Conservation (phyloP, 176 grass and related monocot genomes). For the Dendrocalamus sinicus region DNA sequence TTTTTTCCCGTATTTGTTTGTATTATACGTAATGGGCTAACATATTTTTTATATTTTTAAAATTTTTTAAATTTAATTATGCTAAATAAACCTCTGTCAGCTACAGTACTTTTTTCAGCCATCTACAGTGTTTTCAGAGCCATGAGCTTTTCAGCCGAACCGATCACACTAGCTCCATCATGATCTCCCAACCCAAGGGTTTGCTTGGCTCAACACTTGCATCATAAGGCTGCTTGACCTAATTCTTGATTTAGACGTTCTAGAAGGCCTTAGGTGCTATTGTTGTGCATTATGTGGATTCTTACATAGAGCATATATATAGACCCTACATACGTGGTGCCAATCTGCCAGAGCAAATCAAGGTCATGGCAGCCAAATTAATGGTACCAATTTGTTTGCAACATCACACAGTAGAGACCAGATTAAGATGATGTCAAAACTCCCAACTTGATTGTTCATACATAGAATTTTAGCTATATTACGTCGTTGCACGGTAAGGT, state of each 20-base stretch:
- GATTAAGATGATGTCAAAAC: neutral
- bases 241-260: neutral
- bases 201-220: neutral
- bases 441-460: neutral
- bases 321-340: neutral
- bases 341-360: constrained; percentile 3
- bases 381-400: neutral
- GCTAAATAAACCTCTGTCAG: too few relatives aligned
- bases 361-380: neutral
- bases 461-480: neutral
- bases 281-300: neutral
- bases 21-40: too few relatives aligned
- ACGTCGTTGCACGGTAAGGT: constrained; percentile 1
- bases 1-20: too few relatives aligned
- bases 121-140: too few relatives aligned
- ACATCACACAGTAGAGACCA: neutral
- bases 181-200: neutral
- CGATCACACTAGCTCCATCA: neutral
- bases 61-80: too few relatives aligned
- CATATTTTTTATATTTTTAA: too few relatives aligned
- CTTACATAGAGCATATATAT: neutral
- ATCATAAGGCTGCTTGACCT: neutral
- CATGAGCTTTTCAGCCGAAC: too few relatives aligned
- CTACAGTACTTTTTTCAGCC: too few relatives aligned
- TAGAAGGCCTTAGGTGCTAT: neutral